These are phyloP conservation scores for Trematosphaeria pertusa DNA, from an alignment of 2,329 filamentous ascomycete species.

Conservation along the genomic window DNA sequence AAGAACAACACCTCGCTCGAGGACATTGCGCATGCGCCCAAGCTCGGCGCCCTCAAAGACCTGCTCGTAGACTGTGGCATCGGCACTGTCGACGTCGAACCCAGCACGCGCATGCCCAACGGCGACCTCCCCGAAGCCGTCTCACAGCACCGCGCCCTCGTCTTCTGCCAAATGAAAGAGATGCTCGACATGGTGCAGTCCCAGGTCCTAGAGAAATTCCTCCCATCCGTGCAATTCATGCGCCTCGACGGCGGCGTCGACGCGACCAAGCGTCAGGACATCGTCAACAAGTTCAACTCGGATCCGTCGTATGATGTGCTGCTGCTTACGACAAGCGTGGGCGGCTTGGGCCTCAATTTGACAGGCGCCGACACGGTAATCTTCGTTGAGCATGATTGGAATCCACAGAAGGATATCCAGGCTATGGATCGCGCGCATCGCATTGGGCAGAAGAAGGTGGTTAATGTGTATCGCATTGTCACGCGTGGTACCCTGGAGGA, in stretches of 20 bases:
- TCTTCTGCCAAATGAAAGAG: conserved; percentile 99
- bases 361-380: conserved; percentile 98
- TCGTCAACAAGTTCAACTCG: conserved; percentile 98
- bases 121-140: conserved; percentile 78
- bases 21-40: conserved; percentile 88
- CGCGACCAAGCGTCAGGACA: conserved; percentile 91
- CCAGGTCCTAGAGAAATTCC: conserved; percentile 85
- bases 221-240: conserved; percentile 92
- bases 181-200: conserved; percentile 99
- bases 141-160: conserved; percentile 91
- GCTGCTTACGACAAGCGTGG: conserved; percentile 92
- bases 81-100: conserved; percentile 62
- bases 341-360: conserved; percentile 90
- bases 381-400: conserved; percentile 99
- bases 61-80: conserved; percentile 98
- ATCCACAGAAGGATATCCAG: conserved; percentile 97
- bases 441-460: conserved; percentile 99
- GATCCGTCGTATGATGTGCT: conserved; percentile 96
- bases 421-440: conserved; percentile 98
- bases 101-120: conserved; percentile 54
- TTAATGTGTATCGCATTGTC: conserved; percentile 97
- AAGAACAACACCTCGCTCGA: conserved; percentile 82
- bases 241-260: conserved; percentile 95
- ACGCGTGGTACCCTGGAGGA: conserved; percentile 96
- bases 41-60: conserved; percentile 87